phyloP scores from a whole-genome alignment of 768 basidiomycete species.

The Tylopilus sp. region DNA sequence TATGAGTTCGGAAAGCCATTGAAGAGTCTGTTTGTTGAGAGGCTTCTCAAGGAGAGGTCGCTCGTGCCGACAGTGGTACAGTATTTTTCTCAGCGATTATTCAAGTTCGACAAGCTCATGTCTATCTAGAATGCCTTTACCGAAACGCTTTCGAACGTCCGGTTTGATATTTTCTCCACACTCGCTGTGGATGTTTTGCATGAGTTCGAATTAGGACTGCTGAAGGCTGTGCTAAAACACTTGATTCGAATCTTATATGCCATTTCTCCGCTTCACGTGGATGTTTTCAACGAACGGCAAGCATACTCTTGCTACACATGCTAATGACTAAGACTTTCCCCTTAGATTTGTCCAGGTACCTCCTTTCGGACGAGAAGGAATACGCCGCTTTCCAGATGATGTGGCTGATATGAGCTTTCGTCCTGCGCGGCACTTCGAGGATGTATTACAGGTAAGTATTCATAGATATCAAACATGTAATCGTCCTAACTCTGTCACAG shows the following conservation, averaged over 20 bases:
- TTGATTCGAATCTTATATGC: not conserved
- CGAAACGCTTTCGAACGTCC: not conserved
- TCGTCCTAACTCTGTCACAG: constrained; percentile 9
- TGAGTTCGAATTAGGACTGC: not conserved
- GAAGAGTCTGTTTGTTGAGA: not conserved
- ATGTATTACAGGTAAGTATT: constrained; percentile 10
- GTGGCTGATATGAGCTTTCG: constrained; percentile 37
- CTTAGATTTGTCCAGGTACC: not conserved
- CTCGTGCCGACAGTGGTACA: not conserved
- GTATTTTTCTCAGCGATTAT: not conserved
- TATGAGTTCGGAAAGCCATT: not conserved
- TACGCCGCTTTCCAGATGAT: constrained; percentile 35
- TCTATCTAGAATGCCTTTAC: not conserved
- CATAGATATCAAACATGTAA: not conserved
- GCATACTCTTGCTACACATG: no score
- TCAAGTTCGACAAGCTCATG: not conserved
- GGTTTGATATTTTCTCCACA: not conserved
- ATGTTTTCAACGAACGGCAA: not conserved
- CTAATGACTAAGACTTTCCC: no score
- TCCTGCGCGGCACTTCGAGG: constrained; percentile 7
- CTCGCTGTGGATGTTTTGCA: not conserved
- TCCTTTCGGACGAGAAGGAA: constrained; percentile 18
- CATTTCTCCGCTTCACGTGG: not conserved
- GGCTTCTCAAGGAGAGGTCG: not conserved
- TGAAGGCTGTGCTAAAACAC: not conserved